phyloP scores from a whole-genome alignment of 2,329 filamentous ascomycete species.

The Diaporthe amygdali region DNA sequence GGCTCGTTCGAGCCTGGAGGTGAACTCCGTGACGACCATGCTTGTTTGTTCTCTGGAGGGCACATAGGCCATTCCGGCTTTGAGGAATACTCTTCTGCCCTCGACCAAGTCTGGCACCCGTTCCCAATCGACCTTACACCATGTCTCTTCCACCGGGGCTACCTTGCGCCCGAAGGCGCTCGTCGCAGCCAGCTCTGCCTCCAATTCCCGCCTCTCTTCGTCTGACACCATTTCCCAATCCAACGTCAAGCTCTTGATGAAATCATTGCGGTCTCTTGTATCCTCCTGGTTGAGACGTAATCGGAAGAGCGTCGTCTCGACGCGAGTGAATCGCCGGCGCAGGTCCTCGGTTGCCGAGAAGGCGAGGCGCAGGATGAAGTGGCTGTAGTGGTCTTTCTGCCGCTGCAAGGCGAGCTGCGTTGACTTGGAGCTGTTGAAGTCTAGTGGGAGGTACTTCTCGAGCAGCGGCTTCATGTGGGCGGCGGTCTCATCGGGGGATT shows the following conservation, averaged over 20 bases:
- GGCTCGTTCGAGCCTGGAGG: conserved; percentile 76
- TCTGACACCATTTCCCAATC: conserved; percentile 85
- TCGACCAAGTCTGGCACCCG: conserved; percentile 91
- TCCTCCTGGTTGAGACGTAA: conserved; percentile 82
- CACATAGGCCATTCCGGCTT: conserved; percentile 86
- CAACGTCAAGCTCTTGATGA: conserved; percentile 78
- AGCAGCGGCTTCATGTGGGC: conserved; percentile 85
- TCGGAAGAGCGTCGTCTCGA: conserved; percentile 89
- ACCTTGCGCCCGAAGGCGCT: conserved; percentile 44
- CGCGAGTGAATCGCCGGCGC: conserved; percentile 80
- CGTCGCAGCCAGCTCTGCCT: conserved; percentile 64
- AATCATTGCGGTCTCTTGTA: conserved; percentile 71
- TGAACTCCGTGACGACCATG: conserved; percentile 90
- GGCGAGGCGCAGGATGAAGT: conserved; percentile 93
- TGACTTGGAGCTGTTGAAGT: conserved; percentile 71
- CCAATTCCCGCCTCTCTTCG: conserved; percentile 73
- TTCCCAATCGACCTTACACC: conserved; percentile 98
- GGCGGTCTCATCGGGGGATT: conserved; percentile 79
- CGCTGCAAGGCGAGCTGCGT: conserved; percentile 72
- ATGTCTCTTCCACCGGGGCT: conserved; percentile 72
- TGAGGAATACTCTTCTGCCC: conserved; percentile 75
- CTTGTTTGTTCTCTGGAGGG: conserved; percentile 85
- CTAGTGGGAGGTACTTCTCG: conserved; percentile 84
- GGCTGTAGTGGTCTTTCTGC: conserved; percentile 95
- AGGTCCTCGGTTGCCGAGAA: conserved; percentile 93